phyloP scores from a whole-genome alignment of 2,329 filamentous ascomycete genomes.

The Ophiostoma tasmaniense region DNA sequence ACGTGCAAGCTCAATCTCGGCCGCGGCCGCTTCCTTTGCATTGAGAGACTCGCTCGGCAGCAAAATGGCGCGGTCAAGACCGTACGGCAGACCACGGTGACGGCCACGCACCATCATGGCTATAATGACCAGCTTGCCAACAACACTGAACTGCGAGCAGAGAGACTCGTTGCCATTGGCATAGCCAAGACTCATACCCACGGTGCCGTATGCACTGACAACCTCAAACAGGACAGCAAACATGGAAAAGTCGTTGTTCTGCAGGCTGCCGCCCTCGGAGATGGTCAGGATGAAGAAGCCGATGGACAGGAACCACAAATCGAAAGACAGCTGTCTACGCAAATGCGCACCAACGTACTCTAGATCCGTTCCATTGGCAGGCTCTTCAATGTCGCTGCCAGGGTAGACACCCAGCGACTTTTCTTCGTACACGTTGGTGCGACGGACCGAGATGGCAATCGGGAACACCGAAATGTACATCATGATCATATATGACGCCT shows the following conservation, averaged over 20 bases:
- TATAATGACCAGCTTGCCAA: slow-evolving; percentile 62
- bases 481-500: slow-evolving; percentile 94
- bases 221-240: slow-evolving; percentile 75
- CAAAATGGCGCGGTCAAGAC: slow-evolving; percentile 53
- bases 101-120: slow-evolving; percentile 63
- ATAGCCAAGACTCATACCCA: slow-evolving; percentile 83
- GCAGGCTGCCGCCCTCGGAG: slow-evolving; percentile 66
- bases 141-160: slow-evolving; percentile 66
- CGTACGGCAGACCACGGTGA: slow-evolving; percentile 60
- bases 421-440: slow-evolving; percentile 95
- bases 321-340: slow-evolving; percentile 87
- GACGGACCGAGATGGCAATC: slow-evolving; percentile 87
- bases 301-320: slow-evolving; percentile 93
- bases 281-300: slow-evolving; percentile 91
- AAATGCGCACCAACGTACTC: slow-evolving; percentile 89
- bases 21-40: slow-evolving; percentile 43
- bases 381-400: slow-evolving; percentile 38
- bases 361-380: slow-evolving; percentile 49
- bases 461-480: slow-evolving; percentile 99
- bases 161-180: slow-evolving; percentile 68
- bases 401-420: slow-evolving; percentile 69
- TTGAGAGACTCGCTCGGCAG: slow-evolving; percentile 50
- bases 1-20: slow-evolving; percentile 25
- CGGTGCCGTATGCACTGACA: slow-evolving; percentile 86
- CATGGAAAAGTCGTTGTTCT: slow-evolving; percentile 54